Percentiles rank a stretch among this genome's conserved stretches.
Conservation (phyloP, 352 stramenopile species). For the Phytophthora foliorum region DNA sequence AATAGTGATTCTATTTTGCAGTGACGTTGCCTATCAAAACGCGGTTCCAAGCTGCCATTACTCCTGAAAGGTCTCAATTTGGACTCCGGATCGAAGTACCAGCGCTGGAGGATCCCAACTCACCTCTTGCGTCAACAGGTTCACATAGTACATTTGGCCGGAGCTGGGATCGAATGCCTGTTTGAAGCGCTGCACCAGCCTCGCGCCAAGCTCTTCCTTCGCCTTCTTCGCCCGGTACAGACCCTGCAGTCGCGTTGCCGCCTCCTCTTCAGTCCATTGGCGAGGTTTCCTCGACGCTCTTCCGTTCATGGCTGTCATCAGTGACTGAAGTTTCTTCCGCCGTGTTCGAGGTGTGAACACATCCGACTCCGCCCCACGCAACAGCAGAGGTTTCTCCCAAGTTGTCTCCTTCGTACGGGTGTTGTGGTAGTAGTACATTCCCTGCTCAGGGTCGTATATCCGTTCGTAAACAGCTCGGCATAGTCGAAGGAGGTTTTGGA, state of each 20-base stretch:
- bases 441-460: conserved; percentile 66
- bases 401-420: conserved; percentile 73
- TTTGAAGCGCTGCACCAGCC: conserved; percentile 61
- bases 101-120: conserved; percentile 70
- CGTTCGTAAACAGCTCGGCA: conserved; percentile 73
- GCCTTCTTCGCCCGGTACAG: conserved; percentile 67
- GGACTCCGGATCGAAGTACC: conserved; percentile 26
- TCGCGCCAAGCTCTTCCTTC: conserved; percentile 44
- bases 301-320: conserved; percentile 23
- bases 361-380: conserved; percentile 50
- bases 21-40: neutral
- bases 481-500: conserved; percentile 52
- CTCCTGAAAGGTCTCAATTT: conserved; percentile 42
- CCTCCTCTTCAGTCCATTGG: conserved; percentile 60
- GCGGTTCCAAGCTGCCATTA: neutral
- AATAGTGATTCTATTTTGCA: conserved; percentile 23
- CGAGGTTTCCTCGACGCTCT: conserved; percentile 10
- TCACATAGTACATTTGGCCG: conserved; percentile 77
- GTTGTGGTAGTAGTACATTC: conserved; percentile 84
- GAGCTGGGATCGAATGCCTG: conserved; percentile 60
- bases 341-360: conserved; percentile 66
- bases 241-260: conserved; percentile 59
- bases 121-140: conserved; percentile 68
- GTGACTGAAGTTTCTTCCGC: conserved; percentile 44
- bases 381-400: conserved; percentile 72